Conservation (phyloP, 345 rosid genomes). For the Murraya koenigii region DNA sequence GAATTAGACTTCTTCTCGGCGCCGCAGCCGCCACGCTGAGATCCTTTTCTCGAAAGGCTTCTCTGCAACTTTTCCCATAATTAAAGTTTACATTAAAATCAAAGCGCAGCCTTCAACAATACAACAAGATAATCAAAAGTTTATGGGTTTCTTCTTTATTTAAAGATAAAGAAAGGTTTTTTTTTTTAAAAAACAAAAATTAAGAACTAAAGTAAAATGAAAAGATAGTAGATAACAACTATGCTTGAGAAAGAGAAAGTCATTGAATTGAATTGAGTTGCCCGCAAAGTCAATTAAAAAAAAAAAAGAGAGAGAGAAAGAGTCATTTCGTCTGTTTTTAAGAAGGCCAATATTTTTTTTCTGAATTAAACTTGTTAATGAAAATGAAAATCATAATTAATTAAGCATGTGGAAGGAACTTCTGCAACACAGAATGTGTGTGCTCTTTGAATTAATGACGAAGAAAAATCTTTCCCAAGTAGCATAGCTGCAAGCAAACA, state of each 20-base stretch:
- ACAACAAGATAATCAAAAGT: neutral
- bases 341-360: neutral
- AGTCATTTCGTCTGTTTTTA: neutral
- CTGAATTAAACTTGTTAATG: neutral
- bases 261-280: slow-evolving; percentile 19
- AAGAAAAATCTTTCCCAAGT: neutral
- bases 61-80: slow-evolving; percentile 53
- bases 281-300: too few species aligned
- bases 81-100: neutral
- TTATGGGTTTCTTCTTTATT: neutral
- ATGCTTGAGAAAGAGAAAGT: slow-evolving; percentile 11
- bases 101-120: neutral
- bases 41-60: slow-evolving; percentile 73
- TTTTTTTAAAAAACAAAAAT: neutral
- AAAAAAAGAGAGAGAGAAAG: too few species aligned
- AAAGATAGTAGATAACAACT: neutral
- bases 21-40: slow-evolving; percentile 42
- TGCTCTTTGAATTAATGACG: neutral
- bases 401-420: neutral
- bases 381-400: neutral
- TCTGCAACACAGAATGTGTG: neutral
- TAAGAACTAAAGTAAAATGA: neutral
- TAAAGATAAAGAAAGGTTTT: neutral
- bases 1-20: slow-evolving; percentile 44
- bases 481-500: neutral